A percentile compares a stretch with the other conserved stretches of the same genome.
Conservation (phyloP, 2,329 filamentous ascomycete species). For the Grosmannia huntii region DNA sequence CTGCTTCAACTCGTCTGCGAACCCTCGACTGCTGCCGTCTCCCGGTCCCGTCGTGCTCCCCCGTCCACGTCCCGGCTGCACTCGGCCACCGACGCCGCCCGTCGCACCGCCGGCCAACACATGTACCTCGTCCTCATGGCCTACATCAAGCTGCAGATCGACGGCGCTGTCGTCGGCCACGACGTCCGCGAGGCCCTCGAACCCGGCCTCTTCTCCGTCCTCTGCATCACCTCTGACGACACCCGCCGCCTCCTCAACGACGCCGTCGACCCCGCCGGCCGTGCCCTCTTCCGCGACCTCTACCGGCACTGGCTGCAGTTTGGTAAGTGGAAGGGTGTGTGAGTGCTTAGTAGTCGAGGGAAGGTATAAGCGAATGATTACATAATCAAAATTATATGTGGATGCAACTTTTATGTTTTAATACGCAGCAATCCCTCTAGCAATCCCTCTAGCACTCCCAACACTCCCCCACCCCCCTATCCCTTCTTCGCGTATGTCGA, state of each 20-base stretch:
- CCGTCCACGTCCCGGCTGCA: slow-evolving; percentile 27
- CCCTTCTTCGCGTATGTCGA: slow-evolving; percentile 24
- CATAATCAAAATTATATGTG: too few relatives aligned
- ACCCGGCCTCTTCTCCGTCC: slow-evolving; percentile 43
- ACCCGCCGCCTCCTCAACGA: slow-evolving; percentile 45
- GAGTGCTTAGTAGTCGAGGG: slow-evolving; percentile 14
- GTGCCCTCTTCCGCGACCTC: slow-evolving; percentile 45
- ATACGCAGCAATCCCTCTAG: too few relatives aligned
- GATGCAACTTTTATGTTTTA: too few relatives aligned
- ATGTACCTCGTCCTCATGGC: slow-evolving; percentile 48
- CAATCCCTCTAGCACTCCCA: too few relatives aligned
- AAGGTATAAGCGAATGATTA: too few relatives aligned
- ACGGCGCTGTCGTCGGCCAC: slow-evolving; percentile 31
- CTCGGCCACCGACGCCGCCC: slow-evolving; percentile 47
- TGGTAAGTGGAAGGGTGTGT: slow-evolving; percentile 51
- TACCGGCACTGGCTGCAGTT: slow-evolving; percentile 48
- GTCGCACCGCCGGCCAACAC: slow-evolving; percentile 46
- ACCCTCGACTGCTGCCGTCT: slow-evolving; percentile 42
- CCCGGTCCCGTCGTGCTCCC: slow-evolving; percentile 10
- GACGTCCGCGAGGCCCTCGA: slow-evolving; percentile 42
- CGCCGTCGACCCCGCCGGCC: slow-evolving; percentile 43
- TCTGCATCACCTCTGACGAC: slow-evolving; percentile 44
- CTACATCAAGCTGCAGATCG: slow-evolving; percentile 49
- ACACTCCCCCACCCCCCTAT: too few relatives aligned
- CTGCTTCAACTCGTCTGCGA: slow-evolving; percentile 29